phyloP scores from a whole-genome alignment of 2,329 filamentous ascomycete genomes.

The Curvularia hawaiiensis region DNA sequence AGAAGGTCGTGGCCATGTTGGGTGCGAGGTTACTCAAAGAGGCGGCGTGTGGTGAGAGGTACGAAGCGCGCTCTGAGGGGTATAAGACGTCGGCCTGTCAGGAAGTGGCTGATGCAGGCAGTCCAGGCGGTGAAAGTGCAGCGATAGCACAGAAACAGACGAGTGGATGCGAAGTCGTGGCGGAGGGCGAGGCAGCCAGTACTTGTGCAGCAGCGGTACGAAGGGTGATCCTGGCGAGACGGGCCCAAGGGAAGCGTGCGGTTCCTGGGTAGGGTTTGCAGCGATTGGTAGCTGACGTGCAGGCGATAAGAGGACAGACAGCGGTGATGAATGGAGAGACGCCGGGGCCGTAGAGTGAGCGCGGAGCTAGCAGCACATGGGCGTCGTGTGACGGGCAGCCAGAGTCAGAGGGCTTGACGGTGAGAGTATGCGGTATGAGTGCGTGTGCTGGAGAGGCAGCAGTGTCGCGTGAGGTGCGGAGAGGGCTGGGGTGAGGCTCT shows the following conservation, averaged over 20 bases:
- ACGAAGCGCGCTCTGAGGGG: not conserved
- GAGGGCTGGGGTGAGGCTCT: conserved; percentile 22
- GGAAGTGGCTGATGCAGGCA: conserved; percentile 23
- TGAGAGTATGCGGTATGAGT: not conserved
- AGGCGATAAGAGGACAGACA: conserved; percentile 42
- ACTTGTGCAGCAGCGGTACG: conserved; percentile 24
- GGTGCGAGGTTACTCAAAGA: conserved; percentile 7
- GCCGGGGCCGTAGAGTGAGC: conserved; percentile 29
- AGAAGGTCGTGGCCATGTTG: conserved; percentile 46
- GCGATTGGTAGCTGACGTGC: conserved; percentile 43
- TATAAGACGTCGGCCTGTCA: conserved; percentile 14
- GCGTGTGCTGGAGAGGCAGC: not conserved
- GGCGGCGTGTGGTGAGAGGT: not conserved
- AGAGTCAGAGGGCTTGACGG: not conserved
- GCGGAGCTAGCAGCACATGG: conserved; percentile 31
- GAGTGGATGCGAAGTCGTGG: conserved; percentile 13
- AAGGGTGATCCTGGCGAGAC: conserved; percentile 22
- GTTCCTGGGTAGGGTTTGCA: conserved; percentile 21
- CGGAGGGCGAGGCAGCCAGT: conserved; percentile 21
- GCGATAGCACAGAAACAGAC: conserved; percentile 13
- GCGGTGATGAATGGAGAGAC: conserved; percentile 38
- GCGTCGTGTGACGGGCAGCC: not conserved
- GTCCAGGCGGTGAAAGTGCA: conserved; percentile 25
- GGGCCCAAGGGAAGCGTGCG: conserved; percentile 26
- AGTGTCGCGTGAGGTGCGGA: conserved; percentile 17